These are phyloP conservation scores for Clavispora fructus DNA, from an alignment of 805 yeast species.

Conservation along the genomic window DNA sequence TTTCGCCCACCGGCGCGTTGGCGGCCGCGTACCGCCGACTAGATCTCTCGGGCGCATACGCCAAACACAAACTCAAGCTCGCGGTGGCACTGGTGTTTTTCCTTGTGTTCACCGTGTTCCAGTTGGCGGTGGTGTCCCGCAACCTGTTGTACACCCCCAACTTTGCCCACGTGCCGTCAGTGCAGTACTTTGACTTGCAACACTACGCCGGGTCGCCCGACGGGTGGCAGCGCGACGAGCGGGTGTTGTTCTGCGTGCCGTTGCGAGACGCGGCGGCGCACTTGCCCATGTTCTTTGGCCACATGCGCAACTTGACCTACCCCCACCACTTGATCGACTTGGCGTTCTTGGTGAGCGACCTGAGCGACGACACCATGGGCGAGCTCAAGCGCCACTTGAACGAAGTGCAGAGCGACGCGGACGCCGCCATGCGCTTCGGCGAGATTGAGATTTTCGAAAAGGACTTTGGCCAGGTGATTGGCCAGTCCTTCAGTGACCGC, in stretches of 20 bases:
- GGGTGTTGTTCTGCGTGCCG: constrained; percentile 83
- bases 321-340: constrained; percentile 81
- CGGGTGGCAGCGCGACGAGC: constrained; percentile 78
- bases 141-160: constrained; percentile 27
- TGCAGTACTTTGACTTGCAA: constrained; percentile 68
- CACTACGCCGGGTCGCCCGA: constrained; percentile 59
- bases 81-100: constrained; percentile 4
- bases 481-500: constrained; percentile 88
- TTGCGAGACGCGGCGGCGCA: constrained; percentile 89
- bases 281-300: constrained; percentile 82
- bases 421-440: constrained; percentile 65
- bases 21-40: constrained; percentile 1
- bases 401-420: constrained; percentile 61
- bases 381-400: constrained; percentile 52
- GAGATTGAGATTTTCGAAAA: constrained; percentile 83
- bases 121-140: constrained; percentile 11
- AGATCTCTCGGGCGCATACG: constrained; percentile 4
- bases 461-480: constrained; percentile 89
- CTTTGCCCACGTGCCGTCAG: constrained; percentile 28
- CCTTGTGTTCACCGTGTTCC: constrained; percentile 8
- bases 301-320: constrained; percentile 73
- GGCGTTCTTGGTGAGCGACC: constrained; percentile 85
- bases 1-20: neutral
- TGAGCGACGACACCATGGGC: constrained; percentile 82
- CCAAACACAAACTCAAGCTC: constrained; percentile 11